Evolutionary conservation across 164 flowering plant genomes (phyloP).

Genomic region (Taxillus chinensis): DNA sequence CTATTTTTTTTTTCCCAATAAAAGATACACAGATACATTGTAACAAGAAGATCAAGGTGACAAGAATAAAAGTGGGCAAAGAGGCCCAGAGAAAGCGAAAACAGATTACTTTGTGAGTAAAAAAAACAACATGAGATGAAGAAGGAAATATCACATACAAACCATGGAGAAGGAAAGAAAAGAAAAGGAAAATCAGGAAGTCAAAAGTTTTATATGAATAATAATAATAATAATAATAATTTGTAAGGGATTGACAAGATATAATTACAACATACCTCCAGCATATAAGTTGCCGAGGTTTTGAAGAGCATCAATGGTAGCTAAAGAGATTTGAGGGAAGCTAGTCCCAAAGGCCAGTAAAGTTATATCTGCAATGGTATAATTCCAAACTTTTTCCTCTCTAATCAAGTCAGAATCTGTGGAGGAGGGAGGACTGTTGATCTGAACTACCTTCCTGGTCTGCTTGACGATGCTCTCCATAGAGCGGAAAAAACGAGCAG

Average conservation of each 20-base stretch:
- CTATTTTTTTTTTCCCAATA: too few relatives aligned
- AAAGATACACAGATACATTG: too few relatives aligned
- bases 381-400: constrained; percentile 80
- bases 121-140: too few relatives aligned
- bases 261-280: constrained; percentile 51
- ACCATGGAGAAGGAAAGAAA: too few relatives aligned
- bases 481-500: constrained; percentile 74
- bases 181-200: too few relatives aligned
- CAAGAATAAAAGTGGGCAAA: too few relatives aligned
- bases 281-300: constrained; percentile 70
- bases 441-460: constrained; percentile 47
- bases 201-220: too few relatives aligned
- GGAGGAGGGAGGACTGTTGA: constrained; percentile 39
- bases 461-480: constrained; percentile 96
- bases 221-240: too few relatives aligned
- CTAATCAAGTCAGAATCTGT: constrained; percentile 35
- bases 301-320: constrained; percentile 77
- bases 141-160: too few relatives aligned
- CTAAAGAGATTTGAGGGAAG: constrained; percentile 90
- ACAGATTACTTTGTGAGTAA: too few relatives aligned
- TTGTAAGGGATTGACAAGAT: background rate
- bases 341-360: constrained; percentile 92
- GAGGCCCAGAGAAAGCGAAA: too few relatives aligned
- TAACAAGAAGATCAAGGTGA: too few relatives aligned
- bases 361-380: constrained; percentile 76